These are phyloP conservation scores for Trichocladium uniseriatum DNA, from an alignment of 495 filamentous ascomycete genomes.

Conservation along the genomic window DNA sequence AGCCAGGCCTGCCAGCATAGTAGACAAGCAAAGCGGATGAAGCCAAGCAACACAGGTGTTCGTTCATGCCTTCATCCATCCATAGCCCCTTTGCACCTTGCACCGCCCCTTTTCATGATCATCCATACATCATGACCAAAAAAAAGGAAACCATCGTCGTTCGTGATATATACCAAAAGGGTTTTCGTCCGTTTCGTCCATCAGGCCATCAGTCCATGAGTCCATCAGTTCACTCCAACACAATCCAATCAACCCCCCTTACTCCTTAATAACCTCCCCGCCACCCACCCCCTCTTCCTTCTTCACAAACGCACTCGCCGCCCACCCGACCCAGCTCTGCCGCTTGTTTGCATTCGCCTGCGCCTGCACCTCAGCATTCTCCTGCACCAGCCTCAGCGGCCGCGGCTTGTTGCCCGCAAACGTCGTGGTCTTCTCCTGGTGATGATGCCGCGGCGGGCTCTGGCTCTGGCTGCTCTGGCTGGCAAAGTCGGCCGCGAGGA, in stretches of 20 bases:
- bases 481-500: constrained; percentile 41
- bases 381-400: constrained; percentile 79
- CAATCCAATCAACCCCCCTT: not conserved
- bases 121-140: not conserved
- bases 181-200: not conserved
- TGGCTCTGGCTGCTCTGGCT: constrained; percentile 47
- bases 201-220: not conserved
- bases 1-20: too few relatives aligned
- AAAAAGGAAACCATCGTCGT: not conserved
- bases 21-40: not conserved
- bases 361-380: constrained; percentile 31
- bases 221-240: not conserved
- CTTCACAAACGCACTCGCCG: constrained; percentile 33
- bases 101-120: not conserved
- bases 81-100: not conserved
- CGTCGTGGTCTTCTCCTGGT: constrained; percentile 53
- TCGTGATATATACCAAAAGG: constrained; percentile 4
- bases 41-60: not conserved
- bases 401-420: constrained; percentile 67
- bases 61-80: not conserved
- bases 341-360: constrained; percentile 37
- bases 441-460: constrained; percentile 37
- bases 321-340: constrained; percentile 51
- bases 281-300: constrained; percentile 22
- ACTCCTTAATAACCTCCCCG: constrained; percentile 21